These are phyloP conservation scores for Saturnispora gosingensis DNA, from an alignment of 805 yeast species.

Conservation along the genomic window DNA sequence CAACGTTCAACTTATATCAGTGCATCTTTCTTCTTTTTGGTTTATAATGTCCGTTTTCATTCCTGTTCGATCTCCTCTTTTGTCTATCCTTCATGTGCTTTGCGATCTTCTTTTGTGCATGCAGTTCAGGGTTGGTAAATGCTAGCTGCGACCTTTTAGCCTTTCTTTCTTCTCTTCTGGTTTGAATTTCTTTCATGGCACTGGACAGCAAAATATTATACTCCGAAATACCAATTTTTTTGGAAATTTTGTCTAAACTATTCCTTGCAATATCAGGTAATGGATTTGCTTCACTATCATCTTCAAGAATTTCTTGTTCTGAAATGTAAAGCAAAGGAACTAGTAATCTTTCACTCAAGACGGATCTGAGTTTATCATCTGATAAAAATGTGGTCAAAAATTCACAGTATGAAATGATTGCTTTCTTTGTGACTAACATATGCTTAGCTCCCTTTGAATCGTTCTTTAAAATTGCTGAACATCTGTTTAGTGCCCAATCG, in stretches of 20 bases:
- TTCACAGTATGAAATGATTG: constrained; percentile 63
- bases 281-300: constrained; percentile 43
- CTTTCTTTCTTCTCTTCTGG: constrained; percentile 66
- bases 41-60: constrained; percentile 67
- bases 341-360: constrained; percentile 29
- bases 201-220: constrained; percentile 52
- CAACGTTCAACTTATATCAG: background rate
- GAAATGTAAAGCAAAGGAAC: constrained; percentile 27
- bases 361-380: constrained; percentile 30
- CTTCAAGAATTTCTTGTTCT: constrained; percentile 26
- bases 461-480: constrained; percentile 54
- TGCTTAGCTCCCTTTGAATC: constrained; percentile 47
- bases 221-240: constrained; percentile 60
- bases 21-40: constrained; percentile 42
- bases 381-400: constrained; percentile 44
- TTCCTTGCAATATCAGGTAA: constrained; percentile 40
- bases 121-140: constrained; percentile 67
- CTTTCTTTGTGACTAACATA: constrained; percentile 50
- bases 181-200: constrained; percentile 52
- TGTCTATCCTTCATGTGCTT: constrained; percentile 71
- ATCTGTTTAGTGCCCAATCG: constrained; percentile 56
- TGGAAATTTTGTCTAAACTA: constrained; percentile 57
- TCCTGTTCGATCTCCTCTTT: constrained; percentile 65
- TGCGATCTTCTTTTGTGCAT: constrained; percentile 69
- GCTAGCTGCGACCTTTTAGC: constrained; percentile 69